phyloP scores from a whole-genome alignment of 2,329 filamentous ascomycete genomes.

The Emericellopsis atlantica region DNA sequence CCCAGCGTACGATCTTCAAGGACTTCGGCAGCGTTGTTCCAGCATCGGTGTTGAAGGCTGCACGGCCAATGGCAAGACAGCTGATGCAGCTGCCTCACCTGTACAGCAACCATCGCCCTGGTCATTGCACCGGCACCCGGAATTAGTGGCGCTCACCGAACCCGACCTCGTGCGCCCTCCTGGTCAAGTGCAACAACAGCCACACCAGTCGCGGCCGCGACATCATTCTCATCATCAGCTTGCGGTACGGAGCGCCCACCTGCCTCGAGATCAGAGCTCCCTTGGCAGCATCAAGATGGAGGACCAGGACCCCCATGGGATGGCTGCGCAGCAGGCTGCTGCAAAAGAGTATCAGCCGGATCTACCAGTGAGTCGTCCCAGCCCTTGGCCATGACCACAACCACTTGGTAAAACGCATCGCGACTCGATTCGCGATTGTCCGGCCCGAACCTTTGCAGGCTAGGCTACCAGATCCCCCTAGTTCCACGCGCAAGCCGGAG shows the following conservation, averaged over 20 bases:
- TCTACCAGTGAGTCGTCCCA: constrained; percentile 32
- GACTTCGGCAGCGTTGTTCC: no score
- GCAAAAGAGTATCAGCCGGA: constrained; percentile 45
- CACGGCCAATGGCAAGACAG: not conserved
- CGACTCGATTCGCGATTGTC: not conserved
- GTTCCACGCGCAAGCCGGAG: not conserved
- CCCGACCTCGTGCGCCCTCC: no score
- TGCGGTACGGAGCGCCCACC: not conserved
- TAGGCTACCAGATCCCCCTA: not conserved
- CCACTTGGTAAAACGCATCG: not conserved
- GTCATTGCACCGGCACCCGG: no score
- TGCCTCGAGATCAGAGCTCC: constrained; percentile 5
- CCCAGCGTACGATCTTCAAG: not conserved
- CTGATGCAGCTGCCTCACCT: no score
- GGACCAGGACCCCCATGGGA: constrained; percentile 23
- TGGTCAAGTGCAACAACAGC: no score
- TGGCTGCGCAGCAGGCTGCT: constrained; percentile 47
- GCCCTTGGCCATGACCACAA: not conserved
- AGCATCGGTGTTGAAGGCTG: no score
- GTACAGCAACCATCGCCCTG: no score
- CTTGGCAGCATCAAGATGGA: constrained; percentile 15
- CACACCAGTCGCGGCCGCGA: not conserved
- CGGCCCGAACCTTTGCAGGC: no score
- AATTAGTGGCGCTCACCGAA: no score
- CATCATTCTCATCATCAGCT: not conserved